These are phyloP conservation scores for Neocallimastix lanati DNA, from an alignment of 192 early-diverging fungal genomes.

Conservation along the genomic window DNA sequence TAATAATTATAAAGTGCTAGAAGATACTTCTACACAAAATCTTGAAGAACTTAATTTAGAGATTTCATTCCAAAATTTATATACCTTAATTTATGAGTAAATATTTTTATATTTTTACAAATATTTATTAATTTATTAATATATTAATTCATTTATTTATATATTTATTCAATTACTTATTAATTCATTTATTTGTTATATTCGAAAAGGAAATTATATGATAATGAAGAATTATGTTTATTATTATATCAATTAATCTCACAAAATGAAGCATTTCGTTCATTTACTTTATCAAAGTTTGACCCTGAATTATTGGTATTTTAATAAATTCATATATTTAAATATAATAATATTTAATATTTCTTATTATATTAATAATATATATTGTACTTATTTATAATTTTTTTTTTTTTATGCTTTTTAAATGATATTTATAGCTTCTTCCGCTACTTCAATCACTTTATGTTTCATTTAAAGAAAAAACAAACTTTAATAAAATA, in stretches of 20 bases:
- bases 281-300: background rate
- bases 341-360: no score
- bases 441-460: background rate
- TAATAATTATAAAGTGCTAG: no score
- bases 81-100: background rate
- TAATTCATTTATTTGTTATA: no score
- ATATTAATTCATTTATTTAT: no score
- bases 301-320: background rate
- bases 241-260: background rate
- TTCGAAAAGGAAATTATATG: background rate
- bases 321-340: background rate
- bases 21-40: no score
- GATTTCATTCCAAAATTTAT: background rate
- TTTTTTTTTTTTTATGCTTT: no score
- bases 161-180: no score
- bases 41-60: background rate
- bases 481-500: background rate
- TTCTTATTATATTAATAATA: no score
- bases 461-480: background rate
- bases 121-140: background rate
- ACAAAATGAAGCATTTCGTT: background rate
- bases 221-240: background rate
- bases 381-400: no score
- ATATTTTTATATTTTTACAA: background rate
- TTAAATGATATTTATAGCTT: no score